phyloP scores from a whole-genome alignment of 2,329 filamentous ascomycete genomes.

The Alternaria solani region DNA sequence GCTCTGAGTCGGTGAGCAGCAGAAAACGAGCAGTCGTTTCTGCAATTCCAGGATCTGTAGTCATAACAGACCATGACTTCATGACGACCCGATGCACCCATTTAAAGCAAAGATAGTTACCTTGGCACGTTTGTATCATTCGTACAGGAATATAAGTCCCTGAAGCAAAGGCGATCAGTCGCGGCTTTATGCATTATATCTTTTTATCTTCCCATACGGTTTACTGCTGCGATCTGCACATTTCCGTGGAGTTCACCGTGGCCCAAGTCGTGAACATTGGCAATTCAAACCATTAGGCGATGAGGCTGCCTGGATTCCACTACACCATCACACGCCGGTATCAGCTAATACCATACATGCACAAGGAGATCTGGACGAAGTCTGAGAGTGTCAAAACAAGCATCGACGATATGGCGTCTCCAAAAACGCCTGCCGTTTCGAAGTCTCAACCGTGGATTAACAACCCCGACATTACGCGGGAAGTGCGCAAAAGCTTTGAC shows the following conservation, averaged over 20 bases:
- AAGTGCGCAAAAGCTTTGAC: no score
- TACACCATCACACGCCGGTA: background rate
- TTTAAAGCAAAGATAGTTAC: background rate
- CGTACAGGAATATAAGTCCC: background rate
- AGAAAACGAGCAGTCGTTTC: background rate
- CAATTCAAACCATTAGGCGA: background rate
- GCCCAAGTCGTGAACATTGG: background rate
- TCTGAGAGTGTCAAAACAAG: no score
- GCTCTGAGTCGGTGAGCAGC: background rate
- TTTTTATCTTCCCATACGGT: background rate
- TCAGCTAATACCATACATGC: background rate
- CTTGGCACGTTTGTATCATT: background rate
- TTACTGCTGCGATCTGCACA: background rate
- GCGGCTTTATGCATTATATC: background rate
- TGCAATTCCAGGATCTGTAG: background rate
- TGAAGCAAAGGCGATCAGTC: background rate
- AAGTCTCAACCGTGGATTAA: no score
- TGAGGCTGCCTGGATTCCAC: background rate
- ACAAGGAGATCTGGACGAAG: background rate
- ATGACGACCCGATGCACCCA: background rate
- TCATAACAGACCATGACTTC: background rate
- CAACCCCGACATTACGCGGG: no score
- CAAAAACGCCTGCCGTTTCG: no score
- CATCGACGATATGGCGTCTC: no score
- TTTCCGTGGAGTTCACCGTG: background rate